Base-by-base conservation (phyloP, 805 yeast genomes). In the Alloascoidea hylecoeti region DNA sequence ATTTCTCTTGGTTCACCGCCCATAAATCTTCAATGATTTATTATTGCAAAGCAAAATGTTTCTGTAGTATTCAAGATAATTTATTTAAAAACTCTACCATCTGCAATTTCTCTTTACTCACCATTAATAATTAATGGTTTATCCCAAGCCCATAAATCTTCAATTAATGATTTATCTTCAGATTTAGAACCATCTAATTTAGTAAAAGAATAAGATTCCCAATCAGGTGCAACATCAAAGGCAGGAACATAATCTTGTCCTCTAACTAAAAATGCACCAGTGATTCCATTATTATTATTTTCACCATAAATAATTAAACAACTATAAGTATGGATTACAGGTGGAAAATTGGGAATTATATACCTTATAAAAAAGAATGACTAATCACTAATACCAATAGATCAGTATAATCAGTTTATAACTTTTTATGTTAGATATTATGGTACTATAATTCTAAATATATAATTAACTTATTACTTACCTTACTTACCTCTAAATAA, bases 121-220 rank as follows among this genome's bases (percentile, higher is more conserved):
- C 95, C 96, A 58, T 78, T 66, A 57, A 79, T 70, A 41, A 61
- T 61, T 49, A 86, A 75, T 50, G 97, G 97, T 70, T 85, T 75
- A 63, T 89, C 98, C 97, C 97, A 89, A 51, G 96, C 94, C 79
- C 94, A 84, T 78, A 86, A 70, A 75, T 86, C 83, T 64, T 82
- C 70, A 53, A 92, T 63, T 56, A 84, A 83, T 46, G 69, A 82
- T 64, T 71, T 78, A 70, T 72, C 83, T 58, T 74, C 92, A 49
- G 72, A 75, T 50, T 74, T 73, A 53, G 85, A 52, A 44, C 79
- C 72, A 59, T 89, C 96, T 56, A 89, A 70, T 70, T 83, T 78
- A 58, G 75, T 66, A 81, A 73, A 85, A 42, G 60, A 57, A 70
- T 84, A 89, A 37, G 96, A 84, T 69, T 89, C 97, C 94, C 95